A percentile compares a stretch with the other conserved stretches of the same genome.
phyloP scores from a whole-genome alignment of 202 grass and related monocot species.

The Panicum hallii region DNA sequence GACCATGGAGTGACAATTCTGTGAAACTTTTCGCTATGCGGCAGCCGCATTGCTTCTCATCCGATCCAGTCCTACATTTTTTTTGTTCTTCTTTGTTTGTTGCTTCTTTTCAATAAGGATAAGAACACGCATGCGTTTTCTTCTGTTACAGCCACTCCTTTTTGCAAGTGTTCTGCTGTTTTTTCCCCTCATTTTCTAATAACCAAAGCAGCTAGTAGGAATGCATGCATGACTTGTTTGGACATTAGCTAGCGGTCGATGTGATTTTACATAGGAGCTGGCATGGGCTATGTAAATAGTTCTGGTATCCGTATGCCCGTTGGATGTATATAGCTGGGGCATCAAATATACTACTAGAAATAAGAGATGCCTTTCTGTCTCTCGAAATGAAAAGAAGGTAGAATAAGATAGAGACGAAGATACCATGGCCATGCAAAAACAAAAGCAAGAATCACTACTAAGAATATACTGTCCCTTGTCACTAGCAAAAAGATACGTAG shows the following conservation, averaged over 20 bases:
- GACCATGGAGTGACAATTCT: slow-evolving; percentile 31
- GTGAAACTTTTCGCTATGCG: slow-evolving; percentile 31
- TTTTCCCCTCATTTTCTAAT: no score
- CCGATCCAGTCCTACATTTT: neutral
- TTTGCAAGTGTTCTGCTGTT: neutral
- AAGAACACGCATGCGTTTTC: neutral
- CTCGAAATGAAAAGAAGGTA: neutral
- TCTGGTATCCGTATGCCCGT: slow-evolving; percentile 28
- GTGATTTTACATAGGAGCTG: slow-evolving; percentile 52
- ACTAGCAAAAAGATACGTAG: neutral
- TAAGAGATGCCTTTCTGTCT: neutral
- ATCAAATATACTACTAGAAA: slow-evolving; percentile 41
- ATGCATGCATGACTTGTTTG: no score
- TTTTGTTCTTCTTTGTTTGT: slow-evolving; percentile 26
- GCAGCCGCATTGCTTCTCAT: slow-evolving; percentile 23
- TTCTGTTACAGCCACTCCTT: slow-evolving; percentile 36
- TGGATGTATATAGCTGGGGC: neutral
- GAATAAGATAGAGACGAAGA: slow-evolving; percentile 1
- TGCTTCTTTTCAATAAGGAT: slow-evolving; percentile 22
- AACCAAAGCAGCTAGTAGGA: no score
- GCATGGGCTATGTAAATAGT: neutral
- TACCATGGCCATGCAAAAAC: slow-evolving; percentile 26
- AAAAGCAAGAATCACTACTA: slow-evolving; percentile 9
- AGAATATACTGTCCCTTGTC: neutral
- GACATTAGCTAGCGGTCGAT: neutral